Evolutionary conservation across 2,329 filamentous ascomycete genomes (phyloP).

Genomic region (Ophioceras dolichostomum): DNA sequence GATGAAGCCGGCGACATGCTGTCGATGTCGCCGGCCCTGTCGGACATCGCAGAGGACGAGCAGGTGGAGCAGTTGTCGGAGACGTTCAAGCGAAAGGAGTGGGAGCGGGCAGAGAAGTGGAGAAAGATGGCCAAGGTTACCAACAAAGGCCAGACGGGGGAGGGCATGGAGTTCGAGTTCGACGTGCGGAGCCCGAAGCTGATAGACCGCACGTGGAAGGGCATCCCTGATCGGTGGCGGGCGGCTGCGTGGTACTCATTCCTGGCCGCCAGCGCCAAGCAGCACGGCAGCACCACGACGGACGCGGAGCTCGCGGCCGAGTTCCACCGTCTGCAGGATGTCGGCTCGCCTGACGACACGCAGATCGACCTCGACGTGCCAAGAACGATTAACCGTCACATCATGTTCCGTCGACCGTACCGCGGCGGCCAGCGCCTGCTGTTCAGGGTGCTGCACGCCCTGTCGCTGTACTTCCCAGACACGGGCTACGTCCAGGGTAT

Average conservation of each 20-base stretch:
- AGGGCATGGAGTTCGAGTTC: slow-evolving; percentile 62
- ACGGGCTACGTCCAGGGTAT: slow-evolving; percentile 97
- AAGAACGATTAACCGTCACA: slow-evolving; percentile 84
- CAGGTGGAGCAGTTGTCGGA: slow-evolving; percentile 38
- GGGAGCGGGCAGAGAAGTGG: slow-evolving; percentile 53
- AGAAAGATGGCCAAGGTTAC: slow-evolving; percentile 50
- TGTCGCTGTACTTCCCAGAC: slow-evolving; percentile 81
- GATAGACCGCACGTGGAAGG: slow-evolving; percentile 90
- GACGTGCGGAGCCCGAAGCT: slow-evolving; percentile 74
- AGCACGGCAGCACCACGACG: slow-evolving; percentile 4
- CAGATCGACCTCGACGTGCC: slow-evolving; percentile 98
- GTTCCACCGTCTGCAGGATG: slow-evolving; percentile 61
- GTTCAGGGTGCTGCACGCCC: slow-evolving; percentile 83
- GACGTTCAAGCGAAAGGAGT: slow-evolving; percentile 49
- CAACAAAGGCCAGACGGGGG: slow-evolving; percentile 34
- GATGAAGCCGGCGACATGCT: slow-evolving; percentile 59
- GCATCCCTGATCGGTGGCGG: slow-evolving; percentile 93
- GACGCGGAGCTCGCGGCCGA: slow-evolving; percentile 32
- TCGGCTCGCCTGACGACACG: slow-evolving; percentile 76
- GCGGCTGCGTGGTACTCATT: slow-evolving; percentile 93
- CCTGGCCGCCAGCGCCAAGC: slow-evolving; percentile 62
- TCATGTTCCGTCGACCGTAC: slow-evolving; percentile 93
- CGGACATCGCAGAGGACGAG: slow-evolving; percentile 43
- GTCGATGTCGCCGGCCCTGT: slow-evolving; percentile 42
- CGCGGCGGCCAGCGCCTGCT: slow-evolving; percentile 82